Conservation (phyloP, 352 stramenopile genomes). For the Phytophthora cactorum region DNA sequence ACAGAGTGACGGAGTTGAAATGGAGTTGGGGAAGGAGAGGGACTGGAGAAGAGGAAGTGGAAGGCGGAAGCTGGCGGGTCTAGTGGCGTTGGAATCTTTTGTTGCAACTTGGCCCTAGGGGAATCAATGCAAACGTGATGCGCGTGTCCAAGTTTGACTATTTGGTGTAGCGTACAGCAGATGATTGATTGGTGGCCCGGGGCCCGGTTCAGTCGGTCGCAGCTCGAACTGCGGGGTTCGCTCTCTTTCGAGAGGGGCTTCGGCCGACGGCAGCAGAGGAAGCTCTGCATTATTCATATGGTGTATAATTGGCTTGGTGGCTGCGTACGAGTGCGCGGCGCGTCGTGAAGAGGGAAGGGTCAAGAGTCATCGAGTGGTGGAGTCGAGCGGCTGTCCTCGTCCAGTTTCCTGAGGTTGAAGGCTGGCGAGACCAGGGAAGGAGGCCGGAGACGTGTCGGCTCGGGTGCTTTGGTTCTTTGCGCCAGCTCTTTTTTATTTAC, state of each 20-base stretch:
- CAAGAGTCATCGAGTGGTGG: slow-evolving; percentile 36
- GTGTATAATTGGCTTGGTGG: slow-evolving; percentile 39
- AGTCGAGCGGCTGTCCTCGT: slow-evolving; percentile 26
- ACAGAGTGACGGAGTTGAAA: slow-evolving; percentile 14
- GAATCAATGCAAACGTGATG: slow-evolving; percentile 32
- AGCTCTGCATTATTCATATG: slow-evolving; percentile 46
- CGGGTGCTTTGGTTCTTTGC: slow-evolving; percentile 37
- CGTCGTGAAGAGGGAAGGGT: slow-evolving; percentile 14
- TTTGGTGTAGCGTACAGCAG: slow-evolving; percentile 28
- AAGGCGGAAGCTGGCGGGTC: slow-evolving; percentile 20
- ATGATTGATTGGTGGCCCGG: slow-evolving; percentile 32
- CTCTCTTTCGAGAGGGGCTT: slow-evolving; percentile 26
- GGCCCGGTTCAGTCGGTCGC: slow-evolving; percentile 20
- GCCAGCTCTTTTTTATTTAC: slow-evolving; percentile 37
- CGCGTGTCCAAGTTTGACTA: slow-evolving; percentile 31
- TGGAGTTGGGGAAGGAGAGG: slow-evolving; percentile 7
- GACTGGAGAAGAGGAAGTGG: slow-evolving; percentile 40
- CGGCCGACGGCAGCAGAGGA: slow-evolving; percentile 26
- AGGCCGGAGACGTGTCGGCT: slow-evolving; percentile 11
- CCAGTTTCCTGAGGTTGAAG: slow-evolving; percentile 29
- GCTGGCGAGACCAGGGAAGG: slow-evolving; percentile 19
- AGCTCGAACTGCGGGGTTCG: slow-evolving; percentile 22
- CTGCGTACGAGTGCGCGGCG: slow-evolving; percentile 14
- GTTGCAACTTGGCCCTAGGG: slow-evolving; percentile 24
- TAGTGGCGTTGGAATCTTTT: slow-evolving; percentile 32